A percentile compares a stretch with the other conserved stretches of the same genome.
Conservation (phyloP, 441 rosid species). For the Adansonia grandidieri region DNA sequence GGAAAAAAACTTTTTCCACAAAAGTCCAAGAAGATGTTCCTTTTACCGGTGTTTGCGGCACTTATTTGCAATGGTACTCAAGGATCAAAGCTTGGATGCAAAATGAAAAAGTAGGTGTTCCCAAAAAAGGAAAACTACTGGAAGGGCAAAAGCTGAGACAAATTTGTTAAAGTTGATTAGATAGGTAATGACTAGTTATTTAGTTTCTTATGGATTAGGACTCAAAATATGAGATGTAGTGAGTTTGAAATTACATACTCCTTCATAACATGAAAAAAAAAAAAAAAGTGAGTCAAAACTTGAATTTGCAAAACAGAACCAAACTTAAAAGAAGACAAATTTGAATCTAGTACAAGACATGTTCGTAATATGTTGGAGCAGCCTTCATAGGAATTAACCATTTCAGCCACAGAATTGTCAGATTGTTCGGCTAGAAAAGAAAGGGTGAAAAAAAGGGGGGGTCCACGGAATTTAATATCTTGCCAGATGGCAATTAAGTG, state of each 20-base stretch:
- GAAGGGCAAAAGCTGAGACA: neutral
- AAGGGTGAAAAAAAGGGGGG: neutral
- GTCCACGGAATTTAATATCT: neutral
- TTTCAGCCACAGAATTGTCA: neutral
- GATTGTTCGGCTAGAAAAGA: neutral
- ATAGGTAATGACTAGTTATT: too few relatives aligned
- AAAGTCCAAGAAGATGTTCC: neutral
- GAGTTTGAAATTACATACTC: too few relatives aligned
- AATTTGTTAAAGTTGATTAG: neutral
- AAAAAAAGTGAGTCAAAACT: too few relatives aligned
- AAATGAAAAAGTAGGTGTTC: neutral
- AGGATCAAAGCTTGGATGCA: neutral
- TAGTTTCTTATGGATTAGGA: too few relatives aligned
- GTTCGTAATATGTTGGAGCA: too few relatives aligned
- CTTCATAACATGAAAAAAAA: too few relatives aligned
- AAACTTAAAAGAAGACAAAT: too few relatives aligned
- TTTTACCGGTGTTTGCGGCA: neutral
- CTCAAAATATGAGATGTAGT: too few relatives aligned
- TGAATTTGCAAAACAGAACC: too few relatives aligned
- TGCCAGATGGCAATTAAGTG: neutral
- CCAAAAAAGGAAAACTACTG: neutral
- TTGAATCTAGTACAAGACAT: too few relatives aligned
- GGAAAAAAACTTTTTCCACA: neutral
- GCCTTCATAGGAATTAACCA: neutral
- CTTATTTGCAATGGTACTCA: neutral